These are phyloP conservation scores for Platanus orientalis DNA, from an alignment of 164 flowering plant genomes.

Conservation along the genomic window DNA sequence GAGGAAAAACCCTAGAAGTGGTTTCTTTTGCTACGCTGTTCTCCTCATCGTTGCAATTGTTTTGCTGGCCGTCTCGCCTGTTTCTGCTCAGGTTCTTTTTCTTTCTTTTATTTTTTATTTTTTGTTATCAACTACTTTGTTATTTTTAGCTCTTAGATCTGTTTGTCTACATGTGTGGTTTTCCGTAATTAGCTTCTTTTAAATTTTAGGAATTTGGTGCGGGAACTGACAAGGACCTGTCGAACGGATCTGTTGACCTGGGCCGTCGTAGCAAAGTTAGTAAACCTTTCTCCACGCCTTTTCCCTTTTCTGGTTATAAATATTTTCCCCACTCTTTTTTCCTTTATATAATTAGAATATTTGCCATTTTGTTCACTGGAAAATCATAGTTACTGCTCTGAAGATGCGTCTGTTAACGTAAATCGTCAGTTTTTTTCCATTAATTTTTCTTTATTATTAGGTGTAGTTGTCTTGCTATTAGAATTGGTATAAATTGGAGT, in stretches of 20 bases:
- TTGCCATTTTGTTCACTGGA: no score
- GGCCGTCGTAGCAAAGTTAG: constrained; percentile 82
- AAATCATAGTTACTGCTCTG: no score
- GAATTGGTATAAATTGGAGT: no score
- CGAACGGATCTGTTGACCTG: constrained; percentile 30
- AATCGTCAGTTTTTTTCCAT: background rate
- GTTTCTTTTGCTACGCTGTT: background rate
- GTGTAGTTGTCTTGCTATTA: no score
- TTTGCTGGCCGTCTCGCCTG: constrained; percentile 3
- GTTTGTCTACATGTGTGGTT: background rate
- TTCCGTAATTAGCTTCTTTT: background rate
- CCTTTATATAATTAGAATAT: no score
- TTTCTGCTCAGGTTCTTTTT: constrained; percentile 16
- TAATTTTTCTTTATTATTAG: no score
- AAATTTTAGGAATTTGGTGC: constrained; percentile 24
- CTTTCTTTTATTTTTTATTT: background rate
- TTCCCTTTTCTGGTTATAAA: no score
- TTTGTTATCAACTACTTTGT: background rate
- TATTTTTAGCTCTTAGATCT: background rate
- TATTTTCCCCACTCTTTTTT: no score
- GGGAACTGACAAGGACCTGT: constrained; percentile 27
- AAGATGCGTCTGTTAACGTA: background rate
- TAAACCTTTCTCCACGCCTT: no score
- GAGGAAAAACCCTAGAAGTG: constrained; percentile 10
- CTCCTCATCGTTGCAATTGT: constrained; percentile 8